Base-by-base conservation (phyloP, 1,284 basidiomycete species). In the Athelia psychrophila region DNA sequence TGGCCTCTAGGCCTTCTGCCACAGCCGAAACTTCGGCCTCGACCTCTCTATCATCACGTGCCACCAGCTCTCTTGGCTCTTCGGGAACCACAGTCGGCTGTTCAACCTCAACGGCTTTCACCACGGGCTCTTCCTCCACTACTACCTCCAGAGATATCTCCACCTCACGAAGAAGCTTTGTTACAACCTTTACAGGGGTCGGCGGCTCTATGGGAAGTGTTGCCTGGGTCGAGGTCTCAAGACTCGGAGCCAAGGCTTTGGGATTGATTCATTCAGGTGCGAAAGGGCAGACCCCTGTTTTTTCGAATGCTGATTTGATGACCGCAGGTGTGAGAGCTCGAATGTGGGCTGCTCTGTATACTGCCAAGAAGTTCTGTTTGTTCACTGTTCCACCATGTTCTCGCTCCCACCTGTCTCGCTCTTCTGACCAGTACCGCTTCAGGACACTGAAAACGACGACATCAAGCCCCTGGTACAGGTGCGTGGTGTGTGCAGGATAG, bases 391-490 rank as follows among this genome's bases (percentile, higher is more conserved):
- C n/a, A 2, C 58, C 53, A 24, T 38, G 45, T 25, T 53, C 47
- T 15, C 51, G 27, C 23, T 60, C 50, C 25, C 47, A 58, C 16
- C 49, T 36, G 36, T 67, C 57, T 2, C 53, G 49, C 32, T 55
- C 58, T 22, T 63, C 25, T 10, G 40, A 45, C 51, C 54, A 54
- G 35, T 38, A 42, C 5, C 40, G 15, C 50, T 67, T 70, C 20
- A 70, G 50, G 2, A 40, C 27, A 3, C 44, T 33, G 36, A 70
- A 72, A 13, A 67, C 57, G 0, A 61, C 63, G 44, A 72, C 65
- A 50, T 71, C 67, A 15, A 70, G 62, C 1, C 66, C 66, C 53
- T 70, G 68, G 22, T 59, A 63, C 4, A 62, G 44, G 47, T 70
- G 68, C 4, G 65, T 70, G 0, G 52, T 38, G 36, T 71, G 67